Base-by-base conservation (phyloP, 306 rosid species). In the Prunus campanulata region DNA sequence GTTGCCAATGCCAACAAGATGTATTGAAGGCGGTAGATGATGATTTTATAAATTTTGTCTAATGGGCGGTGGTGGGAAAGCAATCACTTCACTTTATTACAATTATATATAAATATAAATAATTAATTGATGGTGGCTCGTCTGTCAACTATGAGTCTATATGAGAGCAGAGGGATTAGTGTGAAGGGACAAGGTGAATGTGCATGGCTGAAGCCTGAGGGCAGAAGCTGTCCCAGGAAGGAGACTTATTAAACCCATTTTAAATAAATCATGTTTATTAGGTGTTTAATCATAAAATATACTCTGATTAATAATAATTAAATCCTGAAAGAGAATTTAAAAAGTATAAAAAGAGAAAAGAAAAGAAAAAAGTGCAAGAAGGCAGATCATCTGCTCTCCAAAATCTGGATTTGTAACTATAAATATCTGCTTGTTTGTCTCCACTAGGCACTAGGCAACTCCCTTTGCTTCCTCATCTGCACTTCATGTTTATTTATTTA, bases 321-420 rank as follows among this genome's bases (percentile, higher is more conserved):
- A 29, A 27, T 62, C 42, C 14, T 62, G 29, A 62, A 62, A 62
- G 11, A 14, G 11, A 62, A 14, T 62, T 24, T 59, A 1, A 24
- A 11, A 4, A 10, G 12, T 19, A 6, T 16, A 54, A 15, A 4
- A 11, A 59, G 24, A 20, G 11, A 70, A n/a, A 8, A 59, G 27
- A 25, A 25, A 1, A 25, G 27, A 25, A 42, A 57, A 16, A 8
- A 24, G 14, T 9, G 22, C 14, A 7, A 18, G 22, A 42, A 2
- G 24, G 67, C 76, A 57, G 67, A 42, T 57, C 76, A 72, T 57
- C 76, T 72, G 54, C 55, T 61, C 66, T 72, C 77, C 55, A 59
- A 44, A 59, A 68, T 42, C 19, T 35, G 25, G 68, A 72, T 39
- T 39, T 72, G 68, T 15, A 6, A 57, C 77, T 72, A 59, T 72